phyloP scores from a whole-genome alignment of 805 yeast genomes.

The Candida anglica region DNA sequence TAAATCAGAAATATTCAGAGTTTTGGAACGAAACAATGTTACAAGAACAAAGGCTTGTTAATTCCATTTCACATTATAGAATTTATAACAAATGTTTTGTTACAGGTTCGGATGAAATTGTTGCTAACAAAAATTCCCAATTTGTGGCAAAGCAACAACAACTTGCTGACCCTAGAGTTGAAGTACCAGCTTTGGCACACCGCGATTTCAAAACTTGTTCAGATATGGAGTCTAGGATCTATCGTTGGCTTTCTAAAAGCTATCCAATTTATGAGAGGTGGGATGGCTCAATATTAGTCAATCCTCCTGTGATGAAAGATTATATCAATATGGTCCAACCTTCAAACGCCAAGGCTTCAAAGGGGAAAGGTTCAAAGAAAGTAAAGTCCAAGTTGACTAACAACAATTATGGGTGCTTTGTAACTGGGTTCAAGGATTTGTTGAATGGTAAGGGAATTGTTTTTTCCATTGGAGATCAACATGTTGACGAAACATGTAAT shows the following conservation, averaged over 20 bases:
- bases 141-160: constrained; percentile 5
- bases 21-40: constrained; percentile 12
- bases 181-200: not conserved
- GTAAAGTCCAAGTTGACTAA: not conserved
- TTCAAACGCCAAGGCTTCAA: not conserved
- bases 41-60: constrained; percentile 19
- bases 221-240: constrained; percentile 11
- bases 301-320: not conserved
- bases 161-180: not conserved
- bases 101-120: constrained; percentile 6
- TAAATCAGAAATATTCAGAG: not conserved
- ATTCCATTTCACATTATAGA: constrained; percentile 18
- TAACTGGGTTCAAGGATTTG: constrained; percentile 8
- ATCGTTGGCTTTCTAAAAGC: constrained; percentile 20
- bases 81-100: constrained; percentile 21
- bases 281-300: not conserved
- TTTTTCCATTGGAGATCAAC: constrained; percentile 23
- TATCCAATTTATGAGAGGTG: constrained; percentile 12
- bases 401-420: constrained; percentile 4
- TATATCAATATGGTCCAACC: not conserved
- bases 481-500: constrained; percentile 15
- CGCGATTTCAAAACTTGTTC: not conserved
- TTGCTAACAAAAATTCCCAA: not conserved
- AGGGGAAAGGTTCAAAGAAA: too few species aligned
- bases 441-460: constrained; percentile 32